phyloP scores from a whole-genome alignment of 2,329 filamentous ascomycete genomes.

The Beauveria asiatica region DNA sequence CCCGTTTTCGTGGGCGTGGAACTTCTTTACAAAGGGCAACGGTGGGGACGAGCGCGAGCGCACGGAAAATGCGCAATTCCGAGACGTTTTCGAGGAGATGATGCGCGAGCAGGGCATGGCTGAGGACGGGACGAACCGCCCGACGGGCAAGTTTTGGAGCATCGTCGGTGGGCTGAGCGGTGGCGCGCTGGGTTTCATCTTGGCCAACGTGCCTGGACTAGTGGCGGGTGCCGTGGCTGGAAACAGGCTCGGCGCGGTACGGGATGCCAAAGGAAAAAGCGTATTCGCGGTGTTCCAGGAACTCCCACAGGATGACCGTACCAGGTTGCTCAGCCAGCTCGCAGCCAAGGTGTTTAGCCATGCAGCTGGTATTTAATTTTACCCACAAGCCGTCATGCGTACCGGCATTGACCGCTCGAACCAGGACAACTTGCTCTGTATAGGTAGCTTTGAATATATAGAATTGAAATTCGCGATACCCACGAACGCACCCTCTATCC shows the following conservation, averaged over 20 bases:
- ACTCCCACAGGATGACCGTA: slow-evolving; percentile 73
- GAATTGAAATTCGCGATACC: slow-evolving; percentile 4
- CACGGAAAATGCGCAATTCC: slow-evolving; percentile 73
- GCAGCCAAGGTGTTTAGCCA: slow-evolving; percentile 82
- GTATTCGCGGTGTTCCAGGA: slow-evolving; percentile 90
- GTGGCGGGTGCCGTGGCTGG: slow-evolving; percentile 87
- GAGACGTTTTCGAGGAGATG: slow-evolving; percentile 85
- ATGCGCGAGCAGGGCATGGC: slow-evolving; percentile 77
- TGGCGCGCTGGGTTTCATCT: slow-evolving; percentile 86
- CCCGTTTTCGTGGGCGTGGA: slow-evolving; percentile 72
- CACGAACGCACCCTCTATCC: background rate
- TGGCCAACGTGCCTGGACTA: slow-evolving; percentile 84
- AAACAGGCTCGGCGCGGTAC: slow-evolving; percentile 80
- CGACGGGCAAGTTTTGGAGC: slow-evolving; percentile 75
- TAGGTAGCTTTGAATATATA: slow-evolving; percentile 2
- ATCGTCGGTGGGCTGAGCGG: slow-evolving; percentile 79
- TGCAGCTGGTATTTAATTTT: slow-evolving; percentile 48
- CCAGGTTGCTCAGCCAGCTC: slow-evolving; percentile 72
- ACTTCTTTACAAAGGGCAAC: slow-evolving; percentile 44
- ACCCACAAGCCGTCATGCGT: background rate
- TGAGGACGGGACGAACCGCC: slow-evolving; percentile 50
- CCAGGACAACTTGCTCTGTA: background rate
- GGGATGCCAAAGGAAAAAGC: slow-evolving; percentile 88
- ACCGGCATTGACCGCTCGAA: no score
- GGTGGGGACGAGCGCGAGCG: slow-evolving; percentile 37